These are phyloP conservation scores for Sphaerulina populicola DNA, from an alignment of 2,329 filamentous ascomycete species.

Conservation along the genomic window DNA sequence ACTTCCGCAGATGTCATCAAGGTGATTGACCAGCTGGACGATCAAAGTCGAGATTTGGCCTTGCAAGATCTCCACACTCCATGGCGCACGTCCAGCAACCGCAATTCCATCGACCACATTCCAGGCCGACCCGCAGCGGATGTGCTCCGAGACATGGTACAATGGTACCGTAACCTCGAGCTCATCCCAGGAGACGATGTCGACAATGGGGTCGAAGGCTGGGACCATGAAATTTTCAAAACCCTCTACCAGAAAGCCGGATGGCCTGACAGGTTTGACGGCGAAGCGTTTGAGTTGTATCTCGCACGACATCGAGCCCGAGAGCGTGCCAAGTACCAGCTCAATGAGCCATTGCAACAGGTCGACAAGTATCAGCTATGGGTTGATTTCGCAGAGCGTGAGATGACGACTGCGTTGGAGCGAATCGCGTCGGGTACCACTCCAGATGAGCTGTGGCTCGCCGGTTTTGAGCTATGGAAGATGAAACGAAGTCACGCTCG, in stretches of 20 bases:
- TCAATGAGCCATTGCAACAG: neutral
- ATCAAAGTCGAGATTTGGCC: neutral
- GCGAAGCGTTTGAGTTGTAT: neutral
- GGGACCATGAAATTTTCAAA: constrained; percentile 1
- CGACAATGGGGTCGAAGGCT: neutral
- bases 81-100: neutral
- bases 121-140: constrained; percentile 1
- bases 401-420: neutral
- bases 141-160: constrained; percentile 1
- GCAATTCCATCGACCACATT: constrained; percentile 1
- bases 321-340: neutral
- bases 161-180: neutral
- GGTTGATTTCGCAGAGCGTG: neutral
- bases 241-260: neutral
- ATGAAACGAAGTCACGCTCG: neutral
- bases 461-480: neutral
- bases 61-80: neutral
- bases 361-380: neutral
- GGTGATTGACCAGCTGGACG: constrained; percentile 1
- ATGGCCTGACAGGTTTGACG: constrained; percentile 1
- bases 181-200: constrained; percentile 3
- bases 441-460: neutral
- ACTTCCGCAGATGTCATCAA: neutral
- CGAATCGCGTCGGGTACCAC: neutral
- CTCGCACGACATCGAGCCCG: neutral